Evolutionary conservation across 1,284 basidiomycete species (phyloP).

Genomic region (Cystobasidium pallidum): DNA sequence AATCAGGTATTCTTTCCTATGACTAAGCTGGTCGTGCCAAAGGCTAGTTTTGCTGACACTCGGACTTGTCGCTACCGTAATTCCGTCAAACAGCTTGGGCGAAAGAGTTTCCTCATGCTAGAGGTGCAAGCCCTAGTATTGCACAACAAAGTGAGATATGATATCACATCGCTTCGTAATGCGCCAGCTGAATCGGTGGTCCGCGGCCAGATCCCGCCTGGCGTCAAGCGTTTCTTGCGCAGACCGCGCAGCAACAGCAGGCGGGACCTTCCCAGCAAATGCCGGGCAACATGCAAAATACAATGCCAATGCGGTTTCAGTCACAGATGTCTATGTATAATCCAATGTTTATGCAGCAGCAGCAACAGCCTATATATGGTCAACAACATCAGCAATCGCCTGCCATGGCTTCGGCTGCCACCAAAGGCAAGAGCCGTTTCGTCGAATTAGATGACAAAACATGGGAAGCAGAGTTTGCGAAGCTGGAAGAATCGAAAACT

Average conservation of each 20-base stretch:
- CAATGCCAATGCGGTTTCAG: conserved; percentile 17
- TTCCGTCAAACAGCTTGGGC: conserved; percentile 18
- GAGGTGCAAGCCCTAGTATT: background rate
- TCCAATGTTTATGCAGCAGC: conserved; percentile 19
- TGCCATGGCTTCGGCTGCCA: conserved; percentile 2
- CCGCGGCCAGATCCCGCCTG: conserved; percentile 1
- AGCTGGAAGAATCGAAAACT: conserved; percentile 59
- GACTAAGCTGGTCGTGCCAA: background rate
- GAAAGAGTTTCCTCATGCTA: conserved; percentile 12
- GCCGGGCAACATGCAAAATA: background rate
- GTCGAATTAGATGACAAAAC: conserved; percentile 59
- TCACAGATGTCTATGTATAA: conserved; percentile 17
- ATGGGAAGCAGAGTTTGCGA: conserved; percentile 88
- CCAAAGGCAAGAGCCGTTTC: conserved; percentile 51
- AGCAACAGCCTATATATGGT: conserved; percentile 1
- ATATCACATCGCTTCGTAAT: background rate
- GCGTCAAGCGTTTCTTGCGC: conserved; percentile 19
- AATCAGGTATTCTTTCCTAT: background rate
- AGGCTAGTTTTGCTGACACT: conserved; percentile 22
- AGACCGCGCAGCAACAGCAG: conserved; percentile 7
- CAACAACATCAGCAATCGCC: conserved; percentile 11
- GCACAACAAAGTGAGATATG: conserved; percentile 19
- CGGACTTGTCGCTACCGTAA: background rate
- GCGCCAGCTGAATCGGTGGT: background rate
- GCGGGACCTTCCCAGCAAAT: conserved; percentile 6